Evolutionary conservation across 441 rosid species (phyloP).

Genomic region (Populus hybrid): DNA sequence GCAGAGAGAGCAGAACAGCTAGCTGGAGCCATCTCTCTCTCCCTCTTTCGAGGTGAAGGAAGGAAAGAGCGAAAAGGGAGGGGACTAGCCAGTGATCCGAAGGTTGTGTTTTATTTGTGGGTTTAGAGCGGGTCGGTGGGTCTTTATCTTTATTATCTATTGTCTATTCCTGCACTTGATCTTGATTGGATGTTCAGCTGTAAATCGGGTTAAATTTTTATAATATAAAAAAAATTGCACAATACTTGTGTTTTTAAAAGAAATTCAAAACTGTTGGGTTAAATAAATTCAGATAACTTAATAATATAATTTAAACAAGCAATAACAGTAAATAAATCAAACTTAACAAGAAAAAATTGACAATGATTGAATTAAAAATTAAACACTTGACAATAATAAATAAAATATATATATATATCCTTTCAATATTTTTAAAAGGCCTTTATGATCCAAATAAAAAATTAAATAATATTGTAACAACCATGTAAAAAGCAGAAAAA

Average conservation of each 20-base stretch:
- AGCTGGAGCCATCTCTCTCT: constrained; percentile 25
- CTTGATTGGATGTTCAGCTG: neutral
- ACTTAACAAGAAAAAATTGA: too few species aligned
- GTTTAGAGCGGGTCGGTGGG: constrained; percentile 10
- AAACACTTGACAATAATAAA: neutral
- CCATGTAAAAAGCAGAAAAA: too few species aligned
- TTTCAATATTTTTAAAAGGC: too few species aligned
- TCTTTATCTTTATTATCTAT: neutral
- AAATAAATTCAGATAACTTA: too few species aligned
- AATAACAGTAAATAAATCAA: too few species aligned
- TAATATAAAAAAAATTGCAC: too few species aligned
- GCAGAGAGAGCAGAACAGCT: constrained; percentile 21
- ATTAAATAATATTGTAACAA: too few species aligned
- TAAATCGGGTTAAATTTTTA: too few species aligned
- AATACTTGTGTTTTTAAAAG: neutral
- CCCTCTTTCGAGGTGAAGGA: neutral
- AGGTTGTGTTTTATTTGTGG: constrained; percentile 17
- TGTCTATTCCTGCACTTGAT: neutral
- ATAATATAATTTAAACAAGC: neutral
- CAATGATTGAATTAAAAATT: neutral
- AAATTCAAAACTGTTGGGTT: neutral
- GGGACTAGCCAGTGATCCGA: constrained; percentile 1
- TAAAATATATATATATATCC: too few species aligned
- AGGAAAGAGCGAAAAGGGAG: neutral
- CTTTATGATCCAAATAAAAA: too few species aligned